Evolutionary conservation across 495 filamentous ascomycete genomes (phyloP), one percentile per base, ranked within the genome.

Genomic region (Penicillium canariense): DNA sequence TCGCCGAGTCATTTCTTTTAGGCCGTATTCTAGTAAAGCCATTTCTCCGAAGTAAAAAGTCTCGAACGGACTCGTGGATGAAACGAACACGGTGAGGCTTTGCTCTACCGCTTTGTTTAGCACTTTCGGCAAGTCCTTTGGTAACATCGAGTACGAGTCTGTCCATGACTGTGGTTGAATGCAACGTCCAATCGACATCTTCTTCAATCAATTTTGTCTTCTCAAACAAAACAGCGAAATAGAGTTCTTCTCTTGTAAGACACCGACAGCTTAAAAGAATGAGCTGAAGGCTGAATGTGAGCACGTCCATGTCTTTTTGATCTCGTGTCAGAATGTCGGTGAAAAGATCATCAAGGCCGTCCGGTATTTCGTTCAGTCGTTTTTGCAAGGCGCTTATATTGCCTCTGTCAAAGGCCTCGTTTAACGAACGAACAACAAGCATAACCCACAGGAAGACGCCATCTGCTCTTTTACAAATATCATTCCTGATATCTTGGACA

Each of bases 381-480:
- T 44, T 10, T 22, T 44, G 11, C 40, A 44, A 4, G 15, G 40
- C 17, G 22, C 23, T 12, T 14, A 44, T 44, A 4, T 44, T 22
- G 9, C 40, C 40, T 44, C 23, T 44, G 23, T 44, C 40, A 23
- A 44, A 44, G 6, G 40, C 40, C 5, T 22, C 10, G 12, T 44
- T 44, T 18, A 44, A 44, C 7, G 17, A 44, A 4, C 40, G 40
- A 23, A 44, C 17, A 25, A 23, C 40, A 10, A 44, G 40, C 20
- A 25, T 44, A 22, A 44, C 40, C 40, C 40, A 44, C 22, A 44
- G 23, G 17, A 44, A 44, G n/a, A 44, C 40, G 4, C 40, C 40
- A 9, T 15, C 40, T 25, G 40, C 40, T 44, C 40, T 44, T 44
- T 25, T 18, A 22, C 8, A 18, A 18, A 44, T 44, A 14, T 5